A percentile compares a stretch with the other conserved stretches of the same genome.
phyloP scores from a whole-genome alignment of 2,329 filamentous ascomycete species.

The Talaromyces albobiverticillius region DNA sequence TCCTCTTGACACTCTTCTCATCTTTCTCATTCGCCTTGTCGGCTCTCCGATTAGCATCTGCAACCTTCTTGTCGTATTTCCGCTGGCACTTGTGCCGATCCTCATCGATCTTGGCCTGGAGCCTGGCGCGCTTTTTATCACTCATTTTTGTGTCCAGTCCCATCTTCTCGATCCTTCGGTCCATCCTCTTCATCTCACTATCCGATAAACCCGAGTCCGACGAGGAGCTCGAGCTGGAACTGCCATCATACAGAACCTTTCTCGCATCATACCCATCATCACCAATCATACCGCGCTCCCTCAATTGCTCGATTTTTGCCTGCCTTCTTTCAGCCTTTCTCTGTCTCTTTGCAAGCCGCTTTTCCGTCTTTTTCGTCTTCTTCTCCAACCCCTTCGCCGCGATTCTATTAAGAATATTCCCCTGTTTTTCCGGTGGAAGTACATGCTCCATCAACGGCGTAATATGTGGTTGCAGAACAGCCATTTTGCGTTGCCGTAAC shows the following conservation, averaged over 20 bases:
- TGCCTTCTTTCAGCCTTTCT: constrained; percentile 1
- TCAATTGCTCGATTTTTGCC: neutral
- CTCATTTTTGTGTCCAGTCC: neutral
- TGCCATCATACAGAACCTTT: neutral
- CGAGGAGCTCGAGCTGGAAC: neutral
- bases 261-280: neutral
- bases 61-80: neutral
- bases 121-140: neutral
- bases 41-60: neutral
- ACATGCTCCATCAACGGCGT: neutral
- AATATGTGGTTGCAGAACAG: constrained; percentile 4
- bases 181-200: neutral
- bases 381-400: constrained; percentile 2
- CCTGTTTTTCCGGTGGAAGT: neutral
- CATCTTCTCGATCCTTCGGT: neutral
- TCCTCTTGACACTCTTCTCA: constrained; percentile 4
- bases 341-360: neutral
- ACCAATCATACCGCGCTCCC: neutral
- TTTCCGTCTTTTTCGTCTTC: neutral
- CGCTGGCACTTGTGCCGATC: neutral
- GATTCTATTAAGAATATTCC: constrained; percentile 7
- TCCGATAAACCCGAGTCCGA: neutral
- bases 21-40: neutral
- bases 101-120: neutral
- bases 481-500: constrained; percentile 7